These are phyloP conservation scores for Talaromyces atroroseus DNA, from an alignment of 2,329 filamentous ascomycete genomes.

Conservation along the genomic window DNA sequence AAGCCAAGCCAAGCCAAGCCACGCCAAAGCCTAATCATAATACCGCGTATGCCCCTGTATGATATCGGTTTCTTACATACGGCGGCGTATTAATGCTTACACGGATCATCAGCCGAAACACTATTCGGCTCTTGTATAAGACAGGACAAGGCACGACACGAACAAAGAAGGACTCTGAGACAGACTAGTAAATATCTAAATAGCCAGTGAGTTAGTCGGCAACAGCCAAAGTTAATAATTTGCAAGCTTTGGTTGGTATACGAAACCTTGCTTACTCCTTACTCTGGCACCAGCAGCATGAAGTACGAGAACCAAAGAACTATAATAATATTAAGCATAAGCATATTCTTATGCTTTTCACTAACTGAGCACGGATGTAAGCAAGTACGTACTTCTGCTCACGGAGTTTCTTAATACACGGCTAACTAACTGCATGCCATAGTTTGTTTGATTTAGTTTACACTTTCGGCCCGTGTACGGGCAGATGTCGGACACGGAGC, in stretches of 20 bases:
- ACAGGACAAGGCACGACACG: not conserved
- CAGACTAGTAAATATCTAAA: not conserved
- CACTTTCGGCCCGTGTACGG: not conserved
- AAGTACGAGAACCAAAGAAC: too few relatives aligned
- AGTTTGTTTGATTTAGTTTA: not conserved
- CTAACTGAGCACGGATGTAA: too few relatives aligned
- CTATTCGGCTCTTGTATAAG: too few relatives aligned
- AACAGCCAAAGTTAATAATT: not conserved
- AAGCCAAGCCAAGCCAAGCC: too few relatives aligned
- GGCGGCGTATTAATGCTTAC: not conserved
- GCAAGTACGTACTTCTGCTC: not conserved
- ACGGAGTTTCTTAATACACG: not conserved
- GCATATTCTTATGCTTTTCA: not conserved
- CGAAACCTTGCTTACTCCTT: not conserved
- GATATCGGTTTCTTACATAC: not conserved
- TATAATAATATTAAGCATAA: not conserved
- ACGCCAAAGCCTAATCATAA: not conserved
- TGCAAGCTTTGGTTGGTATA: not conserved
- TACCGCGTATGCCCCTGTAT: too few relatives aligned
- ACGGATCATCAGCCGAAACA: not conserved
- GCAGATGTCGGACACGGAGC: too few relatives aligned
- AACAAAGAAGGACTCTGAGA: not conserved
- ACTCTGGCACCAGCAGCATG: not conserved
- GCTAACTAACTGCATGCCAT: not conserved
- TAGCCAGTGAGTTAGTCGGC: not conserved